These are phyloP conservation scores for Volvariella surrecta DNA, from an alignment of 1,284 basidiomycete species.

Conservation along the genomic window DNA sequence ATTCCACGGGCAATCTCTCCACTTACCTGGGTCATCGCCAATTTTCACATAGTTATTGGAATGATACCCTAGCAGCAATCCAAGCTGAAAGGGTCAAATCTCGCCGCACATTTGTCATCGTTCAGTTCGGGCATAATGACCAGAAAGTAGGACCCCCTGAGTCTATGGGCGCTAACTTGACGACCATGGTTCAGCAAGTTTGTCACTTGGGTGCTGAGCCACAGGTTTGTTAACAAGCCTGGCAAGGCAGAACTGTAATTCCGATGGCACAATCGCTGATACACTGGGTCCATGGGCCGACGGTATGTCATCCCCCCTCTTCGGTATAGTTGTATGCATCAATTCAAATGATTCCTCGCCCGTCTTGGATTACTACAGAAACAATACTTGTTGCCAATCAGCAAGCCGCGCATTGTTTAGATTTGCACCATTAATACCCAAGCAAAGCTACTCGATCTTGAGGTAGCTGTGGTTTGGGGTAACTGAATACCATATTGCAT, in stretches of 20 bases:
- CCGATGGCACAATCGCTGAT: conserved; percentile 29
- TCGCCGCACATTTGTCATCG: conserved; percentile 28
- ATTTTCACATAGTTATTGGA: conserved; percentile 17
- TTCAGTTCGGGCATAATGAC: conserved; percentile 41
- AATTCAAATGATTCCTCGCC: background rate
- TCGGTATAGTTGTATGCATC: background rate
- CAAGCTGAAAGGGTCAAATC: conserved; percentile 26
- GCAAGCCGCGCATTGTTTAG: conserved; percentile 28
- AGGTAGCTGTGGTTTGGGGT: no score
- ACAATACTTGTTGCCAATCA: conserved; percentile 29
- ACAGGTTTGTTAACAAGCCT: conserved; percentile 33
- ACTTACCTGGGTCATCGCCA: no score
- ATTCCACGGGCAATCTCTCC: no score
- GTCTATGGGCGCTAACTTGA: conserved; percentile 29
- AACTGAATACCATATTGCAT: no score
- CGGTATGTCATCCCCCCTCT: conserved; percentile 15
- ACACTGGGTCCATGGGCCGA: conserved; percentile 32
- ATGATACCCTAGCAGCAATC: conserved; percentile 22
- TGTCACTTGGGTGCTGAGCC: conserved; percentile 21
- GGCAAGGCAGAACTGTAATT: conserved; percentile 29
- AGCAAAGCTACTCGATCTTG: conserved; percentile 24
- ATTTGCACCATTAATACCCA: no score
- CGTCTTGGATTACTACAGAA: conserved; percentile 14
- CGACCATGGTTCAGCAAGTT: conserved; percentile 28
- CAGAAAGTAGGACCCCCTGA: conserved; percentile 35